These are phyloP conservation scores for Penicillium sumatraense DNA, from an alignment of 2,329 filamentous ascomycete genomes.

Conservation along the genomic window DNA sequence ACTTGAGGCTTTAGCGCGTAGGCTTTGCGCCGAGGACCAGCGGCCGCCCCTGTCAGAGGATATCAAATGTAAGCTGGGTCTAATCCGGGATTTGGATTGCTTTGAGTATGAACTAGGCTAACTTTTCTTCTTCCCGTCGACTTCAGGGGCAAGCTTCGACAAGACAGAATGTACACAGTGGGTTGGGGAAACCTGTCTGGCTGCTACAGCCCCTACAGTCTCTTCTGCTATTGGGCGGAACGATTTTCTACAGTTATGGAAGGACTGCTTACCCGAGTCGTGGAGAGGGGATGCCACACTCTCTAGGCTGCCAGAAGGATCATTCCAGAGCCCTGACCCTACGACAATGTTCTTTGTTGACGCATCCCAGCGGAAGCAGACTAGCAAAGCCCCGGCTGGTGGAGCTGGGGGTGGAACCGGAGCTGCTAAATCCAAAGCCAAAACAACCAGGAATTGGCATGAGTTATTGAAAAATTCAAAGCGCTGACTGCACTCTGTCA, in stretches of 20 bases:
- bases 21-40: constrained; percentile 36
- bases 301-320: constrained; percentile 38
- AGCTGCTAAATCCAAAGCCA: constrained; percentile 28
- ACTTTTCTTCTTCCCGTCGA: neutral
- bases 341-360: constrained; percentile 43
- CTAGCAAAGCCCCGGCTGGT: constrained; percentile 26
- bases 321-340: constrained; percentile 40
- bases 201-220: constrained; percentile 39
- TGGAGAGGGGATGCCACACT: constrained; percentile 44
- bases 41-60: constrained; percentile 25
- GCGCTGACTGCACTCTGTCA: constrained; percentile 26
- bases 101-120: neutral
- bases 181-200: constrained; percentile 47
- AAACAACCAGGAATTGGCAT: constrained; percentile 49
- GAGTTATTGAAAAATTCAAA: constrained; percentile 47
- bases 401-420: constrained; percentile 15
- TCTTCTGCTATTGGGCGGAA: constrained; percentile 35
- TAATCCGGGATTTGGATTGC: neutral
- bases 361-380: constrained; percentile 34
- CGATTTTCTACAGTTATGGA: constrained; percentile 46
- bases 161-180: constrained; percentile 39
- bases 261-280: constrained; percentile 48
- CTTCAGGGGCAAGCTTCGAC: constrained; percentile 45
- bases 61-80: constrained; percentile 43
- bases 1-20: constrained; percentile 45